Evolutionary conservation across 202 grass and related monocot species (phyloP).

Genomic region (Schoenoplectus triqueter): DNA sequence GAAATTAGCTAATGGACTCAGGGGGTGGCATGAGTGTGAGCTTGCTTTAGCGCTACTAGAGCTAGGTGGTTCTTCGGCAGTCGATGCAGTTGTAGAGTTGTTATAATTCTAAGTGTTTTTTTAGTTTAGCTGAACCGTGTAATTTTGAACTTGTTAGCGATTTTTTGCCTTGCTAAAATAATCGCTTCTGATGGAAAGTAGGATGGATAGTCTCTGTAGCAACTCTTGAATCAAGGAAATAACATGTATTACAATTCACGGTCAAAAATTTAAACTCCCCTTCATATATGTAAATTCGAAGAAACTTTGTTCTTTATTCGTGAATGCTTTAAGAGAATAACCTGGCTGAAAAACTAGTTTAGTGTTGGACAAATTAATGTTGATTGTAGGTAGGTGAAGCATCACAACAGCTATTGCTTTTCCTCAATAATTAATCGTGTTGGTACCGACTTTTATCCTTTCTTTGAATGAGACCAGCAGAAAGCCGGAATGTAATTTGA

Average conservation of each 20-base stretch:
- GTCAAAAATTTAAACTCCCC: background rate
- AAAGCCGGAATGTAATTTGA: background rate
- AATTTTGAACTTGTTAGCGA: conserved; percentile 30
- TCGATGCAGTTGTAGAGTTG: conserved; percentile 69
- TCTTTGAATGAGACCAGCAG: background rate
- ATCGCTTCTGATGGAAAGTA: background rate
- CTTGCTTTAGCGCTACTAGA: conserved; percentile 79
- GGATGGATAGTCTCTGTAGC: background rate
- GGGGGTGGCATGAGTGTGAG: conserved; percentile 74
- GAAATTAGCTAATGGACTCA: conserved; percentile 72
- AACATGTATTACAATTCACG: background rate
- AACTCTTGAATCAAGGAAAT: background rate
- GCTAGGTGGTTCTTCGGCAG: conserved; percentile 57
- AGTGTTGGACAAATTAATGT: background rate
- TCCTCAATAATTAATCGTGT: conserved; percentile 6
- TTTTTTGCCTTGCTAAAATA: conserved; percentile 31
- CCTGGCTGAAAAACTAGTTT: background rate
- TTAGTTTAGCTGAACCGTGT: conserved; percentile 33
- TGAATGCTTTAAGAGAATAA: background rate
- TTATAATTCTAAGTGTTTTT: conserved; percentile 33
- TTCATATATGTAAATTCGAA: background rate
- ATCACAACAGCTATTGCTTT: conserved; percentile 21
- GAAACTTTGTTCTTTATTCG: background rate
- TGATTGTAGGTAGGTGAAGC: conserved; percentile 8
- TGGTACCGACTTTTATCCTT: conserved; percentile 13